Evolutionary conservation across 306 rosid genomes (phyloP).

Genomic region (Cicer cuneatum): DNA sequence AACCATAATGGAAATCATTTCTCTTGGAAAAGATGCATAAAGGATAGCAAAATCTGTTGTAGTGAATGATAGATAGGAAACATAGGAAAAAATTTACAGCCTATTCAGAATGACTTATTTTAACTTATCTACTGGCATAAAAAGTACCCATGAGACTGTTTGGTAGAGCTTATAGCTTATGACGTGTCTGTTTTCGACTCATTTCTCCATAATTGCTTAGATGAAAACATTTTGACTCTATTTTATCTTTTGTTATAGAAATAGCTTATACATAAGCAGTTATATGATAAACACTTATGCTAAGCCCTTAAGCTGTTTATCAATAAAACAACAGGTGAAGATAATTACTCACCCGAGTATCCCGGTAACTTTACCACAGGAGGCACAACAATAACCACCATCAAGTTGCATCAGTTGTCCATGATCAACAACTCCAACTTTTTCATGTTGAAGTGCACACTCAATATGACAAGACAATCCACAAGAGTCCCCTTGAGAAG

Average conservation of each 20-base stretch:
- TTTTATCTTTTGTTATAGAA: too few relatives aligned
- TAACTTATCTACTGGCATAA: too few relatives aligned
- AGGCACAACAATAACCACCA: constrained; percentile 98
- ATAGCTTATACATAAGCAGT: too few relatives aligned
- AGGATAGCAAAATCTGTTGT: constrained; percentile 22
- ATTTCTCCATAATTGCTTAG: too few relatives aligned
- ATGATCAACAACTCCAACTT: constrained; percentile 95
- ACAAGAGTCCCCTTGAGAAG: constrained; percentile 82
- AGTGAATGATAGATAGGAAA: constrained; percentile 10
- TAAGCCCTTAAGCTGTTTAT: too few relatives aligned
- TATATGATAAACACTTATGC: too few relatives aligned
- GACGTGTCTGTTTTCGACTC: too few relatives aligned
- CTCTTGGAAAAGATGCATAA: not conserved
- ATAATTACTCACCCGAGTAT: constrained; percentile 82
- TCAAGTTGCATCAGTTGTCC: constrained; percentile 98
- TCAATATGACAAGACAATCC: constrained; percentile 96
- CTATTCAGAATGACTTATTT: too few relatives aligned
- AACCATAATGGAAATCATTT: constrained; percentile 24
- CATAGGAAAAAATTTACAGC: not conserved
- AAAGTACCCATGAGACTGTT: too few relatives aligned
- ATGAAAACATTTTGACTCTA: too few relatives aligned
- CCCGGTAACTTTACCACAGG: constrained; percentile 97
- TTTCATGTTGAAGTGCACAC: constrained; percentile 89
- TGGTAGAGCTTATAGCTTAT: too few relatives aligned
- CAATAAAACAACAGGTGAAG: constrained; percentile 27